Base-by-base conservation (phyloP, 2,329 filamentous ascomycete species). In the Trichoderma lentiforme region DNA sequence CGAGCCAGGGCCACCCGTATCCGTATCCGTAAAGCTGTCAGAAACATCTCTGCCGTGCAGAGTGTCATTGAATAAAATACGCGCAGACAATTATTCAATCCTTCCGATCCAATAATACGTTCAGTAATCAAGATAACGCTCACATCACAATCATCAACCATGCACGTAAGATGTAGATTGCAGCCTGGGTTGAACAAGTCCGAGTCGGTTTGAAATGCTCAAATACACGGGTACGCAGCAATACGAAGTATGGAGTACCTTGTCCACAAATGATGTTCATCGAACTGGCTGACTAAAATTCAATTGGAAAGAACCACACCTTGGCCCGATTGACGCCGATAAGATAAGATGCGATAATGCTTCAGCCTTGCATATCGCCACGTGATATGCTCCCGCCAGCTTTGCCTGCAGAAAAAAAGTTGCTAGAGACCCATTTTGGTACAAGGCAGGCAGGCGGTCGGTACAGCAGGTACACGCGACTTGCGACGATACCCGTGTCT, bases 361-460 rank as follows among this genome's bases (percentile, higher is more conserved):
- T 14, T 71, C 69, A 66, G 69, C 69, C 62, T 71, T 66, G 69
- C 69, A 66, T 71, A 66, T 71, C 53, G 6, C 62, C 69, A 71
- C 69, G 74, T 76, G 74, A 76, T 70, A 43, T 36, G 21, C 63
- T 67, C 70, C 39, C 68, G 28, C 28, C 39, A 67, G 32, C 34
- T 34, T 58, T 57, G 26, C 43, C 26, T 43, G 53, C 51, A 26
- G 7, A 70, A 65, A 76, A 76, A 77, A 77, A 76, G 74, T 74
- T 74, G 26, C 63, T 61, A 39, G 36, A 57, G 67, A 28, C 67
- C 67, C 56, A 28, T 53, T 61, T 66, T 72, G 39, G 71, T 60
- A 57, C 69, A 34, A 70, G 69, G 68, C 71, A 60, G 36, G 39
- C 34, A 65, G 61, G 62, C 32, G 53, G 53, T 68, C 65, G 64